A percentile compares a stretch with the other conserved stretches of the same genome.
phyloP scores from a whole-genome alignment of 495 filamentous ascomycete species.

The Penicillium desertorum region DNA sequence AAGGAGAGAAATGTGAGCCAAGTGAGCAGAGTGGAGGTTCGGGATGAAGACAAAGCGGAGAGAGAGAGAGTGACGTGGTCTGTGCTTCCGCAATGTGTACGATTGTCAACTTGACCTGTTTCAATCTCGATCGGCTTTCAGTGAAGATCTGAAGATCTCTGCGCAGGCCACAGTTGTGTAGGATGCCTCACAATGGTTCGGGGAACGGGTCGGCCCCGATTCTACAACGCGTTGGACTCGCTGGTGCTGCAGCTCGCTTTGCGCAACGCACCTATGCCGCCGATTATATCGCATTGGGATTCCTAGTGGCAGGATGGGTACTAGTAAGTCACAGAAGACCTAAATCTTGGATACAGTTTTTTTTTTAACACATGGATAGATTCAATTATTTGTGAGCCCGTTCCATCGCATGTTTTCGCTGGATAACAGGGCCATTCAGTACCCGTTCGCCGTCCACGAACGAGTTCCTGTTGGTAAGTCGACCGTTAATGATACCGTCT shows the following conservation, averaged over 20 bases:
- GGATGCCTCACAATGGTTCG: slow-evolving; percentile 36
- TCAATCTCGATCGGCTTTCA: not conserved
- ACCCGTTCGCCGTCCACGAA: slow-evolving; percentile 81
- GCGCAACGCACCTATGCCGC: slow-evolving; percentile 73
- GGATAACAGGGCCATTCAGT: slow-evolving; percentile 79
- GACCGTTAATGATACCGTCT: not conserved
- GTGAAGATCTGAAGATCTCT: not conserved
- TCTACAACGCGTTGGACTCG: slow-evolving; percentile 32
- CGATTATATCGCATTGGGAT: slow-evolving; percentile 77
- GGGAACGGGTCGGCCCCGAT: slow-evolving; percentile 31
- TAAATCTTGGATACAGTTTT: not conserved
- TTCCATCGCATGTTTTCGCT: slow-evolving; percentile 81
- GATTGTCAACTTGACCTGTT: slow-evolving; percentile 1
- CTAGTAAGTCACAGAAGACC: slow-evolving; percentile 46
- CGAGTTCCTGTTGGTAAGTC: slow-evolving; percentile 73
- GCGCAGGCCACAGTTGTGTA: not conserved
- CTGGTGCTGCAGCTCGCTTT: slow-evolving; percentile 45
- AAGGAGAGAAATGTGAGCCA: not conserved
- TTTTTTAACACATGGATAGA: slow-evolving; percentile 37
- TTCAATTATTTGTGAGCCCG: slow-evolving; percentile 71
- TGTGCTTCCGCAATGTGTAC: slow-evolving; percentile 12
- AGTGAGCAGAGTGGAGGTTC: not conserved
- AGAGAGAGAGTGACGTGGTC: slow-evolving; percentile 11
- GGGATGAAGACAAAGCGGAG: not conserved
- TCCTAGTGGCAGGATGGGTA: slow-evolving; percentile 66